Evolutionary conservation across 176 grass and related monocot species (phyloP), one percentile per base, ranked within the genome.

Genomic region (Musa troglodytarum): DNA sequence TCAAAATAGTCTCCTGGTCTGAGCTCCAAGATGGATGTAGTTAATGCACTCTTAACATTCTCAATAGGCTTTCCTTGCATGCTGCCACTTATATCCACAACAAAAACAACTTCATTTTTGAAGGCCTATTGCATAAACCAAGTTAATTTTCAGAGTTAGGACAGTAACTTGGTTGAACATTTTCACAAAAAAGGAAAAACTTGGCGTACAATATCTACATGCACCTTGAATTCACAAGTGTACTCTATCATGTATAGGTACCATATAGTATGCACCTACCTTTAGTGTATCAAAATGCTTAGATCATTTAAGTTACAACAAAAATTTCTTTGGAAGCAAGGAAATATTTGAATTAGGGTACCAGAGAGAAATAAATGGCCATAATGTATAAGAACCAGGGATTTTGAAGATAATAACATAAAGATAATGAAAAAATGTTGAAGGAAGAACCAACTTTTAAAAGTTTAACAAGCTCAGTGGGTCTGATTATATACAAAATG

Each of bases 11-110:
- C 95, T 61, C 75, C 82, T 72, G 88, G 70, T n/a, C 21, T 74
- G 77, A 99, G 82, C 78, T 94, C 84, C 72, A 89, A 86, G 11
- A 99, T 78, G 61, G 90, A 82, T 69, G 73, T 77, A 5, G 77
- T 80, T 79, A 99, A 25, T 1, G 88, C 84, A 76, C 80, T 87
- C 74, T 89, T 94, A 68, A 99, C 88, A 81, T 79, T 87, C 69
- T 99, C 86, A 76, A 99, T 82, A 86, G 88, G 88, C 74, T 89
- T 99, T 64, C 95, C 89, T 82, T 87, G 82, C 90, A 99, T 99
- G 84, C 95, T 99, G 78, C 72, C 88, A 87, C 95, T 99, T 75
- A 87, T 78, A 87, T 99, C 90, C 85, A 99, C 57, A 21, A 99
- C 74, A 79, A 91, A 99, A 67, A 99, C 82, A 74, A 86, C 81